A percentile compares a stretch with the other conserved stretches of the same genome.
These are phyloP conservation scores for Phytophthora meadii DNA, from an alignment of 352 stramenopile species.

Conservation along the genomic window DNA sequence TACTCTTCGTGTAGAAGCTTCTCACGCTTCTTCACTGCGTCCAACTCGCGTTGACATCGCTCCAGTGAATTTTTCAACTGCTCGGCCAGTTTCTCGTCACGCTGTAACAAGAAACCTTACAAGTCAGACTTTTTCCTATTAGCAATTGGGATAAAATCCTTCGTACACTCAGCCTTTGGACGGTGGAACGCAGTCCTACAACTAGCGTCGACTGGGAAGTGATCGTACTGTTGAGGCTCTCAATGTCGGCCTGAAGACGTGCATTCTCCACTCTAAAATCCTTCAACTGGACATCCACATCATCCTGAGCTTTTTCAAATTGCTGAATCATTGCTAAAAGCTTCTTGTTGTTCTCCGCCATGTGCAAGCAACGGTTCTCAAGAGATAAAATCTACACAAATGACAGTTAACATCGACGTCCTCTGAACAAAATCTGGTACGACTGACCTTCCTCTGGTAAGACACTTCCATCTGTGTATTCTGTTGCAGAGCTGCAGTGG, in stretches of 20 bases:
- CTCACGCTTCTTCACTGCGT: conserved; percentile 54
- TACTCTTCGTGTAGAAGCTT: conserved; percentile 62
- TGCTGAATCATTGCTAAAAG: conserved; percentile 70
- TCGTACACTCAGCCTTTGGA: conserved; percentile 60
- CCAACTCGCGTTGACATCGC: conserved; percentile 58
- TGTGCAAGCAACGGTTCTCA: conserved; percentile 64
- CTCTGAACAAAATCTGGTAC: background rate
- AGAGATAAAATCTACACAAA: conserved; percentile 56
- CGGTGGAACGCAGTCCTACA: conserved; percentile 59
- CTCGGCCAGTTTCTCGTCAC: conserved; percentile 54
- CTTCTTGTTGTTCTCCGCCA: conserved; percentile 78
- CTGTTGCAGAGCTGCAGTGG: conserved; percentile 60
- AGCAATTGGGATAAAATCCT: background rate
- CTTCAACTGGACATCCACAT: conserved; percentile 44
- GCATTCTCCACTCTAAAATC: conserved; percentile 52
- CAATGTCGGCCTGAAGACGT: conserved; percentile 41
- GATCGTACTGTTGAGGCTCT: conserved; percentile 60
- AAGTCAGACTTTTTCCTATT: conserved; percentile 2
- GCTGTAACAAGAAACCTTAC: conserved; percentile 25
- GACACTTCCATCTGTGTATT: conserved; percentile 73
- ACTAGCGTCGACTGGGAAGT: conserved; percentile 65
- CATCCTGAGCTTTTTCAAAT: conserved; percentile 56
- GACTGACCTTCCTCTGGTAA: conserved; percentile 66
- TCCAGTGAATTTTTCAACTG: conserved; percentile 56
- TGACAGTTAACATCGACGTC: no score